Percentiles rank a stretch among this genome's conserved stretches.
Conservation (phyloP, 768 basidiomycete species). For the Pleurotus platypus region DNA sequence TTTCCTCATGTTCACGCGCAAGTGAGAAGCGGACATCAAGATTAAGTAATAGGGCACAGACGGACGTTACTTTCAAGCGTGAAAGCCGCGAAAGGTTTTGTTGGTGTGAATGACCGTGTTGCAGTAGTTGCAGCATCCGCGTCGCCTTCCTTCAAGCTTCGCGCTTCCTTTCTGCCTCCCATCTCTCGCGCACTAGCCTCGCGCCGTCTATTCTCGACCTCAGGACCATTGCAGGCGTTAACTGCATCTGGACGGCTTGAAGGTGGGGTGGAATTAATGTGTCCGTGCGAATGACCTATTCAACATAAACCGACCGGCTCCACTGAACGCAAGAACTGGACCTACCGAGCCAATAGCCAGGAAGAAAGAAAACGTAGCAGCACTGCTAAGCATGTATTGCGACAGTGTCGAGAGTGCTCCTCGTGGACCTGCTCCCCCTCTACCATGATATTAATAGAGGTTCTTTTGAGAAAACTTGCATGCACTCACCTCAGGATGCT, state of each 20-base stretch:
- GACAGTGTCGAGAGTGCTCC: slow-evolving; percentile 90
- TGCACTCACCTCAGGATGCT: slow-evolving; percentile 77
- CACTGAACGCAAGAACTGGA: not conserved
- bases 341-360: slow-evolving; percentile 88
- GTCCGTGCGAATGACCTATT: slow-evolving; percentile 88
- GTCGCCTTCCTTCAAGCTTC: not conserved
- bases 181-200: slow-evolving; percentile 67
- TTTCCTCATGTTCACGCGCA: no score
- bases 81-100: no score
- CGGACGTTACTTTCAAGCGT: no score
- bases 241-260: slow-evolving; percentile 60
- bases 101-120: no score
- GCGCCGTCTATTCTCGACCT: slow-evolving; percentile 68
- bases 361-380: slow-evolving; percentile 97
- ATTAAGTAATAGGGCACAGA: no score
- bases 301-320: slow-evolving; percentile 9
- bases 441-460: slow-evolving; percentile 24
- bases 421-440: slow-evolving; percentile 87
- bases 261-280: slow-evolving; percentile 52
- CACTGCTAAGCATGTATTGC: slow-evolving; percentile 98
- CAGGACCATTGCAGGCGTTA: slow-evolving; percentile 45
- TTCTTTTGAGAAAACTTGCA: not conserved
- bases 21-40: no score
- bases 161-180: slow-evolving; percentile 61
- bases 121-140: no score